phyloP scores from a whole-genome alignment of 176 grass and related monocot species.

The Carex littledalei region DNA sequence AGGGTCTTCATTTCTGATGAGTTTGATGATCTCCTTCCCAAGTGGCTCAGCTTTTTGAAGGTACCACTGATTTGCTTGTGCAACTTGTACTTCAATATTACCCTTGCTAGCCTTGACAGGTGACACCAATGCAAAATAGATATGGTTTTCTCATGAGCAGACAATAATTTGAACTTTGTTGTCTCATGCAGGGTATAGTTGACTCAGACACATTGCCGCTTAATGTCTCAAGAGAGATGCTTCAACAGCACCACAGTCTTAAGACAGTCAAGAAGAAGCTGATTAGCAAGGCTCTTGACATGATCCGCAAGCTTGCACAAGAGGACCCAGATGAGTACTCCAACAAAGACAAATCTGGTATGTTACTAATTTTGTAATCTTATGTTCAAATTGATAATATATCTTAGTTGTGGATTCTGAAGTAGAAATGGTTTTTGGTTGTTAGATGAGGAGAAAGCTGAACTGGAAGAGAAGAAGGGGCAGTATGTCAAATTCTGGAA shows the following conservation, averaged over 20 bases:
- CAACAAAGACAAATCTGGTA: slow-evolving; percentile 97
- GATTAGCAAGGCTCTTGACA: slow-evolving; percentile 93
- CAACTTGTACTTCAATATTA: not conserved
- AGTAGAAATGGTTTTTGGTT: not conserved
- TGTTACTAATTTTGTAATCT: not conserved
- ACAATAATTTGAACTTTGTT: not conserved
- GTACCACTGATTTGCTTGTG: slow-evolving; percentile 25
- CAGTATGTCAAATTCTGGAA: slow-evolving; percentile 95
- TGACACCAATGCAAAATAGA: not conserved
- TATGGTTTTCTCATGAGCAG: not conserved
- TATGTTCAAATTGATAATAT: not conserved
- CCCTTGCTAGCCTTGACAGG: not conserved
- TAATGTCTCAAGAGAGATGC: slow-evolving; percentile 95
- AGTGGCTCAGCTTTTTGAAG: slow-evolving; percentile 94
- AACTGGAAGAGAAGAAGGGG: slow-evolving; percentile 79
- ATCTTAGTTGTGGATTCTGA: not conserved
- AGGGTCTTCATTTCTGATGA: slow-evolving; percentile 99
- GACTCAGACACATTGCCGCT: slow-evolving; percentile 94
- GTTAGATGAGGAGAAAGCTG: slow-evolving; percentile 63
- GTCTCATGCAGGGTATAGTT: slow-evolving; percentile 61
- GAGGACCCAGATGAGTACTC: slow-evolving; percentile 84
- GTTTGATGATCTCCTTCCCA: slow-evolving; percentile 90
- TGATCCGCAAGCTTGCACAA: slow-evolving; percentile 87
- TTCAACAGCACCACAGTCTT: slow-evolving; percentile 93
- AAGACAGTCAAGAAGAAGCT: slow-evolving; percentile 99